A percentile compares a stretch with the other conserved stretches of the same genome.
Conservation (phyloP, 495 filamentous ascomycete species). For the Alectoria sarmentosa region DNA sequence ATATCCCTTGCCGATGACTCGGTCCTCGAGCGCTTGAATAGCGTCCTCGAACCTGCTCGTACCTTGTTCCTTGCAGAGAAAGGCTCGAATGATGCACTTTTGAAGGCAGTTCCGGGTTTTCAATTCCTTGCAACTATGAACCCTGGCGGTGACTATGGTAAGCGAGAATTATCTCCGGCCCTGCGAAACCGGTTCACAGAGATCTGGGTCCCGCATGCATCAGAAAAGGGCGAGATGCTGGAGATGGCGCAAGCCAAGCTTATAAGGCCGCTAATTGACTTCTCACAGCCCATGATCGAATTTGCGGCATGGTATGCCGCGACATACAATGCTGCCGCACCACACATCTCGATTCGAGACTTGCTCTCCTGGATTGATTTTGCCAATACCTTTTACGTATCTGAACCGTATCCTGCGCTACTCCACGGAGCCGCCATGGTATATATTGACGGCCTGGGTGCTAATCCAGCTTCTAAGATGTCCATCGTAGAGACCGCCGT, state of each 20-base stretch:
- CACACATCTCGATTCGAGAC: slow-evolving; percentile 80
- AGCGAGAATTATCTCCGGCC: slow-evolving; percentile 91
- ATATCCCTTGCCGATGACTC: slow-evolving; percentile 98
- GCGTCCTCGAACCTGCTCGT: slow-evolving; percentile 85
- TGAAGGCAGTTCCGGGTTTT: slow-evolving; percentile 74
- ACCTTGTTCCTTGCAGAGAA: slow-evolving; percentile 91
- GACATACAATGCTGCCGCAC: slow-evolving; percentile 63
- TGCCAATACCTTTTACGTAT: slow-evolving; percentile 55
- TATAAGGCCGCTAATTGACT: slow-evolving; percentile 34
- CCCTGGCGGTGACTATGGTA: slow-evolving; percentile 95
- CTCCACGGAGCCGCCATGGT: slow-evolving; percentile 91
- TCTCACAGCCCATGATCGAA: slow-evolving; percentile 61
- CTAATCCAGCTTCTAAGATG: slow-evolving; percentile 82
- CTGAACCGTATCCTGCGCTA: slow-evolving; percentile 51
- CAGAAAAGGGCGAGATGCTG: slow-evolving; percentile 74
- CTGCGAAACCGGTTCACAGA: slow-evolving; percentile 96
- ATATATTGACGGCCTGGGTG: slow-evolving; percentile 89
- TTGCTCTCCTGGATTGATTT: slow-evolving; percentile 92
- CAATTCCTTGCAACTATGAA: slow-evolving; percentile 99
- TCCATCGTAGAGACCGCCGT: slow-evolving; percentile 53
- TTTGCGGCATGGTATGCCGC: slow-evolving; percentile 91
- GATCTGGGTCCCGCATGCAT: slow-evolving; percentile 86
- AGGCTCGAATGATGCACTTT: slow-evolving; percentile 69
- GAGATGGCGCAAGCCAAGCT: slow-evolving; percentile 81
- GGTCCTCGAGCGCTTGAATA: slow-evolving; percentile 92